Conservation (phyloP, 192 early-diverging fungal species). For the Phlyctochytrium bullatum region DNA sequence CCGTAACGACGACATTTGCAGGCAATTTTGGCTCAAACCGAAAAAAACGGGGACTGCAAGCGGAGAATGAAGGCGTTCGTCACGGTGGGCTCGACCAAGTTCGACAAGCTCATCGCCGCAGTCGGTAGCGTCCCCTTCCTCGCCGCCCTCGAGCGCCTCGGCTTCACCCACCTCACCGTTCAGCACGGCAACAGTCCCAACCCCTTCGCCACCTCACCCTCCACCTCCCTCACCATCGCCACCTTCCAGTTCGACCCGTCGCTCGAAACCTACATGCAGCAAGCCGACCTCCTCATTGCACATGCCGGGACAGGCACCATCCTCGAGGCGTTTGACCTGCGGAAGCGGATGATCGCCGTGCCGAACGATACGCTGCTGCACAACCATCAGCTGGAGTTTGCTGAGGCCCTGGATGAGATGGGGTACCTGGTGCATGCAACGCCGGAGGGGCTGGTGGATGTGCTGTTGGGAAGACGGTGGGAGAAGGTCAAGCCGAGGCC, state of each 20-base stretch:
- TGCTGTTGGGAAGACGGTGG: background rate
- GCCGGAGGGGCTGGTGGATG: background rate
- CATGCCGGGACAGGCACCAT: conserved; percentile 89
- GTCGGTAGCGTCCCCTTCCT: conserved; percentile 49
- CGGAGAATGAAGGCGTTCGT: conserved; percentile 63
- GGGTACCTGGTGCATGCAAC: background rate
- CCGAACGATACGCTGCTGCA: conserved; percentile 77
- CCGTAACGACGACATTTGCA: background rate
- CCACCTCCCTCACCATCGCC: conserved; percentile 29
- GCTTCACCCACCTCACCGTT: conserved; percentile 55
- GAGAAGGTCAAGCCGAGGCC: background rate
- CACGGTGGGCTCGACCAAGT: conserved; percentile 91
- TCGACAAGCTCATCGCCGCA: conserved; percentile 67
- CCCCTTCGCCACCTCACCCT: background rate
- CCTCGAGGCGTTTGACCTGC: conserved; percentile 60
- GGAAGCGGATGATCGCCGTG: conserved; percentile 69
- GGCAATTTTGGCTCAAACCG: background rate
- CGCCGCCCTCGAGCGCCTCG: conserved; percentile 38
- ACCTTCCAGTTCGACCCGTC: conserved; percentile 59
- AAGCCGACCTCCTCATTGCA: conserved; percentile 75
- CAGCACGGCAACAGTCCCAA: conserved; percentile 62
- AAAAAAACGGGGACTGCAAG: background rate
- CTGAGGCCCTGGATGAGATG: conserved; percentile 49
- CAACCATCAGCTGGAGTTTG: conserved; percentile 87
- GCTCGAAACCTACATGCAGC: conserved; percentile 51